Evolutionary conservation across 306 rosid genomes (phyloP), one percentile per base, ranked within the genome.

Genomic region (Lathyrus sativus): DNA sequence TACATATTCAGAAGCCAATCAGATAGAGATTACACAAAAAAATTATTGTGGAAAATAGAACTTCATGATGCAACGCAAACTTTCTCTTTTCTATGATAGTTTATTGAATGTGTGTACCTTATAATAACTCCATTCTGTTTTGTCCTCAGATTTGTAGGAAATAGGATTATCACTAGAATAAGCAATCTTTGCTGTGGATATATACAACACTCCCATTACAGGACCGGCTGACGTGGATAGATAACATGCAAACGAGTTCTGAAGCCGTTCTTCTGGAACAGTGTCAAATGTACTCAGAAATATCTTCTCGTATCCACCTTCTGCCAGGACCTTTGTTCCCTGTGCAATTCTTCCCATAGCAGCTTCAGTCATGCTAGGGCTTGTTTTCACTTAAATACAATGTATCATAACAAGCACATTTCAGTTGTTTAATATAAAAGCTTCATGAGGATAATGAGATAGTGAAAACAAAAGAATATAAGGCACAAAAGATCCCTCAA

Each of bases 261-360:
- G 87, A 81, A 93, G 95, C 71, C 56, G 82, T 75, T 93, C 97
- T 55, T 84, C 99, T 2, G 90, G 85, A 82, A 49, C 80, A 11
- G 90, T 82, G 62, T 86, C 97, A 76, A 90, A 93, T 7, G 97
- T 88, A 33, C 73, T 82, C 22, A 46, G 79, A 80, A 90, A 93
- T 70, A 90, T 87, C 85, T 82, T 90, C 74, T 90, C 95, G 28
- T 86, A 81, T 58, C 99, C 97, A 67, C 99, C 97, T 87, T 93
- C 99, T 6, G 90, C 97, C 29, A 93, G 74, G 60, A 93, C 89
- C 83, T 93, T 93, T 17, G 97, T 90, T 79, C 96, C 96, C 59
- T 91, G 97, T 11, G 99, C 97, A 69, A 93, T 93, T 82, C 99
- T 90, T 79, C 97, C 99, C 86, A 90, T 42, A 2, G 96, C 95